phyloP scores from a whole-genome alignment of 768 basidiomycete genomes.

The Boletus barrowsii region DNA sequence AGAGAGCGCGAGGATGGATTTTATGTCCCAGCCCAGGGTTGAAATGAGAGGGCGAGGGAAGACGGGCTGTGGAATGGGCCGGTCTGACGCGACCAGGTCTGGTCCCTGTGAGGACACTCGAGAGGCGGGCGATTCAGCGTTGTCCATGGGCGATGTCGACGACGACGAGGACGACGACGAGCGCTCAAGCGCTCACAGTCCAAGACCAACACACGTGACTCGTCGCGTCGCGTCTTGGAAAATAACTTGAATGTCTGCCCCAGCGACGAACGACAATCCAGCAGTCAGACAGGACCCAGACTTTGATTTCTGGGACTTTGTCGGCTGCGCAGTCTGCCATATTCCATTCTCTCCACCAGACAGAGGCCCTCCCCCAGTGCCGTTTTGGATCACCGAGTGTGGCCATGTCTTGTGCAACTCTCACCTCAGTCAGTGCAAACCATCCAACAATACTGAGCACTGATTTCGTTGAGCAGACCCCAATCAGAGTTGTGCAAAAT shows the following conservation, averaged over 20 bases:
- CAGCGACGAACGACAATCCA: conserved; percentile 7
- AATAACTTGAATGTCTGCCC: conserved; percentile 8
- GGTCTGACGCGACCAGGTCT: neutral
- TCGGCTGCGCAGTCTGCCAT: conserved; percentile 67
- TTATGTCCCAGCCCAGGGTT: conserved; percentile 51
- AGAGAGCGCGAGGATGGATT: conserved; percentile 36
- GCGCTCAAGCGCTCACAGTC: neutral
- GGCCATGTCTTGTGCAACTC: conserved; percentile 84
- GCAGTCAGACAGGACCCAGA: conserved; percentile 17
- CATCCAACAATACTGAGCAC: neutral
- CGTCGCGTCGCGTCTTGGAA: conserved; percentile 12
- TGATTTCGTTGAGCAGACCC: conserved; percentile 43
- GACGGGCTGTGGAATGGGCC: neutral
- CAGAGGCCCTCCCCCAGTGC: conserved; percentile 51
- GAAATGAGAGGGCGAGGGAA: conserved; percentile 27
- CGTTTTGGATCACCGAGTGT: conserved; percentile 89
- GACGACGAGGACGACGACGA: neutral
- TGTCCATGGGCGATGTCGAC: neutral
- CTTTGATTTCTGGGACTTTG: conserved; percentile 80
- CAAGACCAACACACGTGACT: conserved; percentile 14
- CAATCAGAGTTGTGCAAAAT: conserved; percentile 73
- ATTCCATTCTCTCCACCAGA: conserved; percentile 57
- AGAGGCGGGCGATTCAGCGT: neutral
- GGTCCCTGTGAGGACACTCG: conserved; percentile 9
- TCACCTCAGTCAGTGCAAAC: conserved; percentile 65